Conservation (phyloP, 257 asterid species). For the Solanum appendiculatum region DNA sequence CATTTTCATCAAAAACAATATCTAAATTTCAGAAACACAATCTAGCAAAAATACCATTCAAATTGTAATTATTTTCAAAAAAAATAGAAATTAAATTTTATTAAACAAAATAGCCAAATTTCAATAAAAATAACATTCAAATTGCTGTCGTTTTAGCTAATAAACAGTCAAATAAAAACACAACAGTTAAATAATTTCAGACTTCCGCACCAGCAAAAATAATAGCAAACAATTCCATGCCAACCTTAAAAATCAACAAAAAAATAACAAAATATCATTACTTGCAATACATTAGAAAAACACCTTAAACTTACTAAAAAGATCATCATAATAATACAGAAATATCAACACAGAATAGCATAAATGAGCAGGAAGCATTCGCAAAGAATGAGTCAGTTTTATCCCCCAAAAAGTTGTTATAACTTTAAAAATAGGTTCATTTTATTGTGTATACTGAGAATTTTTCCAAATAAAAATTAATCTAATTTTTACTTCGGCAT, state of each 20-base stretch:
- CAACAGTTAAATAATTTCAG: neutral
- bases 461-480: neutral
- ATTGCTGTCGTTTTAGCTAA: no score
- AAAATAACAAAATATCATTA: neutral
- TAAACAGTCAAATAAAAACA: no score
- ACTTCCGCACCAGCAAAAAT: neutral
- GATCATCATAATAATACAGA: neutral
- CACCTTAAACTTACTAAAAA: neutral
- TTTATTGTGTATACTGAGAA: neutral
- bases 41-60: no score
- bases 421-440: neutral
- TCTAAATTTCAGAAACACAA: no score
- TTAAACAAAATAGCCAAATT: no score
- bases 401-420: neutral
- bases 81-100: no score
- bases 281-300: neutral
- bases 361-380: neutral
- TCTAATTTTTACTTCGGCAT: neutral
- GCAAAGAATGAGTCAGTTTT: neutral
- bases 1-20: no score
- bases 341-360: neutral
- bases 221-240: neutral
- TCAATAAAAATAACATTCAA: no score
- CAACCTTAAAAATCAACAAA: neutral
- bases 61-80: no score